Evolutionary conservation across 495 filamentous ascomycete genomes (phyloP), one percentile per base, ranked within the genome.

Genomic region (Hyaloscypha finlandica): DNA sequence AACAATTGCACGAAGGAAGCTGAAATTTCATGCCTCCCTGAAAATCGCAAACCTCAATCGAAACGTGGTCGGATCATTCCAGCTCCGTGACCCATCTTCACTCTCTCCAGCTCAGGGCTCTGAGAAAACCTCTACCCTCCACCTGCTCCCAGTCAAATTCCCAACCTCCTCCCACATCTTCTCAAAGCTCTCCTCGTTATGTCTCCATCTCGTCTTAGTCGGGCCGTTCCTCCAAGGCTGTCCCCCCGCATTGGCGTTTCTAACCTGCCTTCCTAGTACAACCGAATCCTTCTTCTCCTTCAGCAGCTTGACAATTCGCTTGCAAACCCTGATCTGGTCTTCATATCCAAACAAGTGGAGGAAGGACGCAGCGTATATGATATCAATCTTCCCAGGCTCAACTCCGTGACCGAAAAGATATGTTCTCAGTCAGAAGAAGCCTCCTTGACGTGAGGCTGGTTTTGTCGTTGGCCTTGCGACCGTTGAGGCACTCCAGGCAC

Each of bases 281-380:
- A 86, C 66, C 6, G 77, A 78, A 2, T 80, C 83, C 8, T 74
- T 71, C 51, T 73, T 65, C 0, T 77, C 73, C 16, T 71, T 73
- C 8, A 88, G 73, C 12, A 90, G 74, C 29, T 64, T 70, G 0
- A 83, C 73, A 6, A 89, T 68, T 8, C 76, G 74, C 64, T 80
- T 80, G 2, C 79, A 82, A 11, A 83, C 70, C 0, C 70, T 51
- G 9, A 85, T 72, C 66, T 90, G 88, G 8, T 81, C 73, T 0
- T 81, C 77, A 70, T 76, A 85, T n/a, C 65, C 70, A 64, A 88
- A 90, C 9, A 89, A 77, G 60, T 90, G 87, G 60, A 90, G 83
- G 69, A 90, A 86, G 0, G 80, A 81, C 2, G 75, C 75, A 0
- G 81, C 77, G 68, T 86, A 81, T 37, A 88, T 70, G 29, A 90